Percentiles rank a stretch among this genome's conserved stretches.
Evolutionary conservation across 306 rosid genomes (phyloP).

Genomic region (Pterocarpus macrocarpus): DNA sequence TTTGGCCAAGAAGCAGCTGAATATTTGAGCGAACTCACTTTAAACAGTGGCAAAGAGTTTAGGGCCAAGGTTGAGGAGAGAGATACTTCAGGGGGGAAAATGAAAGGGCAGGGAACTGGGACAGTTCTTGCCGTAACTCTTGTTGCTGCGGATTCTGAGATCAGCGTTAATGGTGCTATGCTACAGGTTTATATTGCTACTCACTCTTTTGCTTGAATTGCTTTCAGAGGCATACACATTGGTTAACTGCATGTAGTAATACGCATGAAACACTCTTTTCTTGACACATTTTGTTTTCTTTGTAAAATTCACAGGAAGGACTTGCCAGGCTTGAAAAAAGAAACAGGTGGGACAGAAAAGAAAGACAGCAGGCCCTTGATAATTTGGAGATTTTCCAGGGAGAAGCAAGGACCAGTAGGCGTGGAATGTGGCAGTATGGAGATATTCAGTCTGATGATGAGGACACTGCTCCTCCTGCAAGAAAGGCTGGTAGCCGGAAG

Average conservation of each 20-base stretch:
- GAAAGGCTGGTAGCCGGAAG: slow-evolving; percentile 66
- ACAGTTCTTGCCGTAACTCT: slow-evolving; percentile 66
- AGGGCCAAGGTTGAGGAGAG: slow-evolving; percentile 77
- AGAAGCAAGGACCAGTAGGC: slow-evolving; percentile 69
- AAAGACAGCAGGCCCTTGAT: slow-evolving; percentile 63
- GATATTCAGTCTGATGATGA: slow-evolving; percentile 82
- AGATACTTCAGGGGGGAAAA: slow-evolving; percentile 83
- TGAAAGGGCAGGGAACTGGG: slow-evolving; percentile 87
- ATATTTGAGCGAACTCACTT: slow-evolving; percentile 65
- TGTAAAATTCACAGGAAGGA: slow-evolving; percentile 72
- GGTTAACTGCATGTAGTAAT: not conserved
- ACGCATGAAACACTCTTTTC: not conserved
- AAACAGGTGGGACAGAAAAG: slow-evolving; percentile 67
- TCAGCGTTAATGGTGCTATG: slow-evolving; percentile 76
- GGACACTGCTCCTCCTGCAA: slow-evolving; percentile 63
- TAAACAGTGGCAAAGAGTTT: slow-evolving; percentile 64
- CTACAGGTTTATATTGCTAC: slow-evolving; percentile 66
- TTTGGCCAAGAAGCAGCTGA: slow-evolving; percentile 86
- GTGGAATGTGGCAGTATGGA: slow-evolving; percentile 85
- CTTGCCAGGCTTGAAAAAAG: slow-evolving; percentile 72
- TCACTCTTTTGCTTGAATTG: slow-evolving; percentile 7
- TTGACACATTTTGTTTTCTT: slow-evolving; percentile 2
- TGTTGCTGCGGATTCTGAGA: slow-evolving; percentile 75
- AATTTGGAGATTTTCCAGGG: slow-evolving; percentile 76
- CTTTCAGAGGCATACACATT: not conserved